A percentile compares a stretch with the other conserved stretches of the same genome.
phyloP scores from a whole-genome alignment of 2,329 filamentous ascomycete species.

The Exophiala calicioides region DNA sequence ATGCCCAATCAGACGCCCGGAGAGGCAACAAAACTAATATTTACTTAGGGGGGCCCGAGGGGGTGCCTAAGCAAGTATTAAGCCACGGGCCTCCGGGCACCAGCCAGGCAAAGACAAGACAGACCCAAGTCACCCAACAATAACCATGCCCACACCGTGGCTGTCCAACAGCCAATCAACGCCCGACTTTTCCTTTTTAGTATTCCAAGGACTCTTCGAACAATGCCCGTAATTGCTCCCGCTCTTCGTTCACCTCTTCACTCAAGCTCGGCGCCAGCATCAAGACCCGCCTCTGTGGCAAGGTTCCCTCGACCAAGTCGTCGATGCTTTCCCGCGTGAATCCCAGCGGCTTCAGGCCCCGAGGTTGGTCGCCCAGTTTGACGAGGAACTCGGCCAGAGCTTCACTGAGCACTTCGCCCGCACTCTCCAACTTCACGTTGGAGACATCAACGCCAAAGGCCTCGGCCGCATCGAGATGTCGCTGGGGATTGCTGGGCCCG shows the following conservation, averaged over 20 bases:
- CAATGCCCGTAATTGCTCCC: constrained; percentile 67
- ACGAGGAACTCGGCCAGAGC: constrained; percentile 79
- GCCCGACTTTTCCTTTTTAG: constrained; percentile 35
- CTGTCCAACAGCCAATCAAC: not conserved
- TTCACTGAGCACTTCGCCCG: constrained; percentile 83
- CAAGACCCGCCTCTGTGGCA: constrained; percentile 86
- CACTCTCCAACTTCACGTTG: constrained; percentile 83
- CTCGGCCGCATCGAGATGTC: constrained; percentile 86
- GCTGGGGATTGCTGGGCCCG: constrained; percentile 83
- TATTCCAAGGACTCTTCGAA: constrained; percentile 66
- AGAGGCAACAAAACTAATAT: no score
- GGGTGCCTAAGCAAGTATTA: no score
- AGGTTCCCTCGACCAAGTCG: constrained; percentile 84
- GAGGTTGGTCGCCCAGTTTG: constrained; percentile 84
- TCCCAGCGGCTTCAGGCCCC: constrained; percentile 78
- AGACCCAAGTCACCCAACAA: constrained; percentile 3
- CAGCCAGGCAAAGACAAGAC: no score
- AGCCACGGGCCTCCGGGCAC: no score
- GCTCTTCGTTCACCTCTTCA: constrained; percentile 68
- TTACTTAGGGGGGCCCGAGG: no score
- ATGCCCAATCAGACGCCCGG: no score
- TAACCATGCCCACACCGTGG: constrained; percentile 2
- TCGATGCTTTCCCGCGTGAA: constrained; percentile 77
- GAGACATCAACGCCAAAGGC: constrained; percentile 86
- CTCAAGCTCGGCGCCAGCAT: constrained; percentile 85